Percentiles rank a stretch among this genome's conserved stretches.
Conservation (phyloP, 441 rosid genomes). For the Syzygium malaccense region DNA sequence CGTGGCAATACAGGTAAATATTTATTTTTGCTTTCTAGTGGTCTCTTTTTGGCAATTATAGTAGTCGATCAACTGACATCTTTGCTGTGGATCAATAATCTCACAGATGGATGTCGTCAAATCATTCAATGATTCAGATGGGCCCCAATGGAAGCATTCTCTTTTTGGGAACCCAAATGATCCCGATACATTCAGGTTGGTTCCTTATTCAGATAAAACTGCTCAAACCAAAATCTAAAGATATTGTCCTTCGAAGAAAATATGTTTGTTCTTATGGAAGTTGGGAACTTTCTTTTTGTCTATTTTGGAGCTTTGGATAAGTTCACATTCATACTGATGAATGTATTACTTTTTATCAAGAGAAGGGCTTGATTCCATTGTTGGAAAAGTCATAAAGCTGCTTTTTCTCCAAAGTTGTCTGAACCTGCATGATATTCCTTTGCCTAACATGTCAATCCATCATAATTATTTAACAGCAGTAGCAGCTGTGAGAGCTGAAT, state of each 20-base stretch:
- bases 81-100: slow-evolving; percentile 12
- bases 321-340: neutral
- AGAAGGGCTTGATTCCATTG: neutral
- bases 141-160: slow-evolving; percentile 86
- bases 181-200: slow-evolving; percentile 88
- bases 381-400: neutral
- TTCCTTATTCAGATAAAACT: neutral
- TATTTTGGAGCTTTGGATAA: neutral
- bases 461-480: neutral
- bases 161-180: slow-evolving; percentile 98
- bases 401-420: neutral
- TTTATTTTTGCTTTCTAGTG: neutral
- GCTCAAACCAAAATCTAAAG: neutral
- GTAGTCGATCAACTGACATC: neutral
- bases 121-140: slow-evolving; percentile 75
- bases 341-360: neutral
- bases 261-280: neutral
- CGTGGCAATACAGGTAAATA: slow-evolving; percentile 75
- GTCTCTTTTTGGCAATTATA: neutral
- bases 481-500: neutral
- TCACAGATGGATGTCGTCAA: slow-evolving; percentile 85
- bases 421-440: neutral
- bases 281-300: neutral
- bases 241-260: neutral
- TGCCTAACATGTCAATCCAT: neutral